Evolutionary conservation across 805 yeast species (phyloP), one percentile per base, ranked within the genome.

Genomic region (Myxozyma sirexii): DNA sequence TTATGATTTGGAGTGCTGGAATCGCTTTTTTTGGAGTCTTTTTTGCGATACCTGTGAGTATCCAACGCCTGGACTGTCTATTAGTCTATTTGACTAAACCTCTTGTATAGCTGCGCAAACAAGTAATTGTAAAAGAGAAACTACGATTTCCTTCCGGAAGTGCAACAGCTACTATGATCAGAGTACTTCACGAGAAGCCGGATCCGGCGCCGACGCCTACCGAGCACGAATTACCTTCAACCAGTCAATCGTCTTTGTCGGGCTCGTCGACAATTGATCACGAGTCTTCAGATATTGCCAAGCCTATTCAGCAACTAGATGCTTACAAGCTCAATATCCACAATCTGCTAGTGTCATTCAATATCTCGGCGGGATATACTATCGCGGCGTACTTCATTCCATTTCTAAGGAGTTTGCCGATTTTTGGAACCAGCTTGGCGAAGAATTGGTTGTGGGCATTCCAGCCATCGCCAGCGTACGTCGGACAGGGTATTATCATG

Each of bases 401-500:
- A 0, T 73, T 82, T 13, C 67, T 94, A 12, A 79, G 84, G 54
- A 77, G 77, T 42, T 68, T 94, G 5, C 97, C 97, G 0, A 69
- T 93, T 0, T 88, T 93, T 71, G 98, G 98, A 0, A 39, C 67
- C 0, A 68, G 70, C 46, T 74, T 90, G 19, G 88, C 96, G 0
- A 69, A 75, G 21, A 74, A 78, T 17, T 88, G 89, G 73, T 79
- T 88, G 47, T 89, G 97, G 94, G 85, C 87, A 60, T 82, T 94
- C 60, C 97, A 94, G 72, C 97, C 97, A 0, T 90, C 97, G 0
- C 99, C 99, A 0, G 98, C 98, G 0, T 93, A 93, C 71, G 82
- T 94, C 37, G 99, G 99, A 1, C 99, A 93, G 74, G 99, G 99
- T 3, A 90, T 94, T 42, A 93, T 93, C 58, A 93, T 93, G 99